Evolutionary conservation across 805 yeast genomes (phyloP).

Genomic region (Blastobotrys attinorum): DNA sequence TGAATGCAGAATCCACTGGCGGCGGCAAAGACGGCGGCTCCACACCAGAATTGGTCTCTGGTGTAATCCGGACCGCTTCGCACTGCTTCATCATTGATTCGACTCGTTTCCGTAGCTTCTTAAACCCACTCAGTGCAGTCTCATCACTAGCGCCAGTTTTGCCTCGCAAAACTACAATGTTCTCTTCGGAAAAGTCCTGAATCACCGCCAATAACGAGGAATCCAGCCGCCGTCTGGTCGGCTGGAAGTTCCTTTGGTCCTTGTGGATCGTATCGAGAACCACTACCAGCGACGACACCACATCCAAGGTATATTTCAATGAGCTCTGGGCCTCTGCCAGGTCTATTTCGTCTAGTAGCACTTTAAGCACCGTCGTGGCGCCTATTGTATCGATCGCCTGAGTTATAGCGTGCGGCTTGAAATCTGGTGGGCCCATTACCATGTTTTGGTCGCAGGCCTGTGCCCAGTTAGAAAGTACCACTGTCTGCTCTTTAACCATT

Average conservation of each 20-base stretch:
- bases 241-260: background rate
- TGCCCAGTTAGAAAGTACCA: conserved; percentile 17
- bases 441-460: conserved; percentile 18
- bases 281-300: conserved; percentile 14
- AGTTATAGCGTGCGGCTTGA: conserved; percentile 9
- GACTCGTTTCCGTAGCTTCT: background rate
- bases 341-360: conserved; percentile 20
- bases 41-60: background rate
- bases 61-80: background rate
- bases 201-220: background rate
- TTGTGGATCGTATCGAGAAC: conserved; percentile 8
- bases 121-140: background rate
- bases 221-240: background rate
- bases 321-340: conserved; percentile 19
- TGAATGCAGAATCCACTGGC: no score
- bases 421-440: conserved; percentile 17
- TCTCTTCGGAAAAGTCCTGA: background rate
- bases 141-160: background rate
- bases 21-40: background rate
- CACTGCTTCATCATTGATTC: background rate
- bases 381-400: conserved; percentile 19
- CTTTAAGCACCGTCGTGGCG: conserved; percentile 12
- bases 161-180: background rate
- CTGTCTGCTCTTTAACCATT: conserved; percentile 18
- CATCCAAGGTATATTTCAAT: conserved; percentile 17